Base-by-base conservation (phyloP, 2,329 filamentous ascomycete genomes). In the Exserohilum rostratum region DNA sequence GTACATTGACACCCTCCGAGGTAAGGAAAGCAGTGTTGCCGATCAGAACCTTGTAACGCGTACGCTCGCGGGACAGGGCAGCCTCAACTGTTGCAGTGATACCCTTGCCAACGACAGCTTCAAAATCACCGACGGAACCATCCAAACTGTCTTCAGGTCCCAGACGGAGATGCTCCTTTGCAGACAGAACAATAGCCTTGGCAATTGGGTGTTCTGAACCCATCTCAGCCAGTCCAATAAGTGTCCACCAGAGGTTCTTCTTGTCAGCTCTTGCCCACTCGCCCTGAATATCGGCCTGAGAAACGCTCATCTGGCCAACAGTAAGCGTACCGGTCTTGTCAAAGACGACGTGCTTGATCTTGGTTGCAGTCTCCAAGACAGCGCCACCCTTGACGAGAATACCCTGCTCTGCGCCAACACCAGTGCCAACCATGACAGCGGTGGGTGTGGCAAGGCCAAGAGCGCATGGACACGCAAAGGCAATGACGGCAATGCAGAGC, bases 401-500 rank as follows among this genome's bases (percentile, higher is more conserved):
- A 20, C 95, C 95, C 65, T 96, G 89, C 76, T 97, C 90, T 2
- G 95, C 95, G 46, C 95, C 95, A 29, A 97, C 87, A 55, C 95
- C 95, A n/a, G 95, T 98, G 38, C 95, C 95, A 27, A 99, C 95
- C 95, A 99, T 98, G 72, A 99, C 93, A 2, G 95, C 95, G 0
- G 95, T 99, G 2, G 95, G 95, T 1, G 95, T 98, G 20, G 92
- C 93, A 15, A 99, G 83, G 51, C 95, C 95, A n/a, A 99, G 85
- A 1, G 95, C 95, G 71, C 95, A 99, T 15, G 95, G 95, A 71
- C 95, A 99, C 4, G 95, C 95, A 74, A 99, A 97, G 17, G 98
- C 95, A 70, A 99, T 96, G 63, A 99, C 95, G 0, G 95, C 96
- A 66, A 99, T 99, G 77, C 95, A 98, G 13, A 99, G 87, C 79